A percentile compares a stretch with the other conserved stretches of the same genome.
Conservation (phyloP, 345 rosid species). For the Hypericum perforatum region DNA sequence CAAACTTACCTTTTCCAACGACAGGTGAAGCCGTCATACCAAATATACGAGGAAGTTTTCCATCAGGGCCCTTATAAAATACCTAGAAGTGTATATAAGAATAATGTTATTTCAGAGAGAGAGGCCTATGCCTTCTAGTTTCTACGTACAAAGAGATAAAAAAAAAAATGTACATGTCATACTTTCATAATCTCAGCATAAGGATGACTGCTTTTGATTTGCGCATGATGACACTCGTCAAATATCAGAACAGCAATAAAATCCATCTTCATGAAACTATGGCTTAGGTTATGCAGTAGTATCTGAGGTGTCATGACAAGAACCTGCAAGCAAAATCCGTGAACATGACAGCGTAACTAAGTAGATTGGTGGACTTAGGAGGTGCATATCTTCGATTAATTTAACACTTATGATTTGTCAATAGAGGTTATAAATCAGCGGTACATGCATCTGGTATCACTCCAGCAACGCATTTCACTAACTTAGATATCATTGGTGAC, state of each 20-base stretch:
- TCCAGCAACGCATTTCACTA: too few species aligned
- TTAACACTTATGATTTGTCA: too few species aligned
- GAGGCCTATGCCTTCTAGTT: not conserved
- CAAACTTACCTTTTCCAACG: constrained; percentile 73
- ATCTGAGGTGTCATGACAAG: constrained; percentile 88
- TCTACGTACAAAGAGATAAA: not conserved
- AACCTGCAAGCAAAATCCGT: constrained; percentile 42
- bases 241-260: constrained; percentile 71
- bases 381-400: too few species aligned
- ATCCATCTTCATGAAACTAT: constrained; percentile 89
- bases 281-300: constrained; percentile 60
- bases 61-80: constrained; percentile 44
- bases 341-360: constrained; percentile 10
- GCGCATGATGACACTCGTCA: constrained; percentile 98
- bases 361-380: too few species aligned
- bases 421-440: too few species aligned
- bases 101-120: constrained; percentile 15
- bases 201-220: constrained; percentile 68
- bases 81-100: constrained; percentile 36
- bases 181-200: constrained; percentile 91
- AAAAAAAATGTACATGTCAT: constrained; percentile 18
- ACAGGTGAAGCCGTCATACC: constrained; percentile 99
- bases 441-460: too few species aligned
- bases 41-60: constrained; percentile 67
- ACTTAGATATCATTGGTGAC: too few species aligned